phyloP scores from a whole-genome alignment of 108 stramenopile species.

The Skeletonema grethae region DNA sequence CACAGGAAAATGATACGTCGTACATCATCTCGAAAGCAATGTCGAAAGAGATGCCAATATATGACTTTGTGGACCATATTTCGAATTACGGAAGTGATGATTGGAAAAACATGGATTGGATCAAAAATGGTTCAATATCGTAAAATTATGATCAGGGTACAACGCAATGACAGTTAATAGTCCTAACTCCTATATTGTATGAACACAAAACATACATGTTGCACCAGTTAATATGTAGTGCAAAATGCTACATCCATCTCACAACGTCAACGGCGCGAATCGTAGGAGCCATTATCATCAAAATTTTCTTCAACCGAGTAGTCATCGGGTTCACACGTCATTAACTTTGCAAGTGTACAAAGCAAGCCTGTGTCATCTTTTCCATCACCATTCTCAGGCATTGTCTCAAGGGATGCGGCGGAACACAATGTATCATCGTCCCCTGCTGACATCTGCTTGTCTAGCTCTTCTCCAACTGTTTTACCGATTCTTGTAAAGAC shows the following conservation, averaged over 20 bases:
- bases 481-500: slow-evolving; percentile 59
- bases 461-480: slow-evolving; percentile 31
- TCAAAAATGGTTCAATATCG: slow-evolving; percentile 29
- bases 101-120: slow-evolving; percentile 29
- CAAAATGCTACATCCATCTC: background rate
- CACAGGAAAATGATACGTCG: background rate
- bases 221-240: too few relatives aligned
- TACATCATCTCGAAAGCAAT: background rate
- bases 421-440: slow-evolving; percentile 40
- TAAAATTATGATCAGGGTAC: slow-evolving; percentile 3
- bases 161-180: background rate
- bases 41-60: slow-evolving; percentile 16
- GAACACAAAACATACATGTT: background rate
- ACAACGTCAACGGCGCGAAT: slow-evolving; percentile 1
- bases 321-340: slow-evolving; percentile 25
- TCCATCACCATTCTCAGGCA: slow-evolving; percentile 26
- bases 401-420: slow-evolving; percentile 37
- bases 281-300: slow-evolving; percentile 21
- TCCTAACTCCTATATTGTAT: background rate
- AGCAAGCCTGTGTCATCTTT: background rate
- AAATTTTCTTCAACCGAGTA: slow-evolving; percentile 47
- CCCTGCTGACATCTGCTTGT: slow-evolving; percentile 31
- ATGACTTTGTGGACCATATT: slow-evolving; percentile 46
- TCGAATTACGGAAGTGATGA: slow-evolving; percentile 14
- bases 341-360: slow-evolving; percentile 35